A percentile compares a stretch with the other conserved stretches of the same genome.
phyloP scores from a whole-genome alignment of 768 basidiomycete genomes.

The Leccinellum rugosiceps region DNA sequence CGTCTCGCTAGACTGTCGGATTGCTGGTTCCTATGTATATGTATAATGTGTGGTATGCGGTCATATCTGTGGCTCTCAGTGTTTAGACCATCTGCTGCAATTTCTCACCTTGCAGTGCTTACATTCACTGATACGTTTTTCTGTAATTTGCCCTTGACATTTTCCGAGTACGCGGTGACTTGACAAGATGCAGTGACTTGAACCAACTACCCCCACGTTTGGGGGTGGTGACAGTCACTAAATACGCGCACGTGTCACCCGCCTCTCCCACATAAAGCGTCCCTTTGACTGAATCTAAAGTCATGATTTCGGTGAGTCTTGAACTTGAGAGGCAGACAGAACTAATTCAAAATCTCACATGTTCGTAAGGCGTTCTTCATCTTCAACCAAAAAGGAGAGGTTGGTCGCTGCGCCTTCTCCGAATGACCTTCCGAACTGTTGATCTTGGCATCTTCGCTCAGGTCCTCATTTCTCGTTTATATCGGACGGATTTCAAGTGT shows the following conservation, averaged over 20 bases:
- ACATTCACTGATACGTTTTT: too few relatives aligned
- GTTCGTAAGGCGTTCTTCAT: constrained; percentile 90
- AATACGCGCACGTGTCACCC: background rate
- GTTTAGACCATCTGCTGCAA: too few relatives aligned
- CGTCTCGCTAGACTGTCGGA: too few relatives aligned
- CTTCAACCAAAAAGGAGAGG: constrained; percentile 99
- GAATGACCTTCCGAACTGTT: background rate
- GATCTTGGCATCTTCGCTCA: constrained; percentile 28
- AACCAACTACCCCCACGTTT: too few relatives aligned
- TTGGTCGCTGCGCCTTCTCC: constrained; percentile 34
- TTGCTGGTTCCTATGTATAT: too few relatives aligned
- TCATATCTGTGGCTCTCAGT: too few relatives aligned
- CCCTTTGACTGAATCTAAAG: constrained; percentile 3
- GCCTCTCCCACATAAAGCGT: background rate
- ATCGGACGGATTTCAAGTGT: constrained; percentile 96
- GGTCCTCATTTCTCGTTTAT: constrained; percentile 95
- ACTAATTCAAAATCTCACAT: background rate
- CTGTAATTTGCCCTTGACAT: too few relatives aligned
- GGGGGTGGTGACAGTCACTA: background rate
- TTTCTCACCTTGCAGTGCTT: too few relatives aligned
- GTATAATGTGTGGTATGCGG: too few relatives aligned
- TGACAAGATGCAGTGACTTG: too few relatives aligned
- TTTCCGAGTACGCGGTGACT: too few relatives aligned
- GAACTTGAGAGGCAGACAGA: background rate
- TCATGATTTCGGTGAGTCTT: constrained; percentile 48